Percentiles rank a stretch among this genome's conserved stretches.
Evolutionary conservation across 1,284 basidiomycete genomes (phyloP).

Genomic region (Boletellus deceptivus): DNA sequence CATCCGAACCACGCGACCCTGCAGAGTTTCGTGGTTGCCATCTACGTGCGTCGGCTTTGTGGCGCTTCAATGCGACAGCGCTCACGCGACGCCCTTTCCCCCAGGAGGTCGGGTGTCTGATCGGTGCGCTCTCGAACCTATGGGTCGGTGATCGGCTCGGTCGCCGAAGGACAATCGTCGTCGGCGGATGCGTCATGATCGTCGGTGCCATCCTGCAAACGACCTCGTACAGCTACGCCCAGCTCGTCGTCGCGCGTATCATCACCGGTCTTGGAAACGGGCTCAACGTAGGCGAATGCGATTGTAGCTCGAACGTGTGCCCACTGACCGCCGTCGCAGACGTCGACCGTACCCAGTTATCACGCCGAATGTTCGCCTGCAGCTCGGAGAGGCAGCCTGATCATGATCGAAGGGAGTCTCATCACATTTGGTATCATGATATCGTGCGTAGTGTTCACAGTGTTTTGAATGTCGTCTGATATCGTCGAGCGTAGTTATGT

Average conservation of each 20-base stretch:
- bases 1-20: conserved; percentile 32
- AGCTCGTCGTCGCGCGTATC: conserved; percentile 51
- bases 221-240: conserved; percentile 44
- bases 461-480: conserved; percentile 6
- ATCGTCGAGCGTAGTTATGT: conserved; percentile 23
- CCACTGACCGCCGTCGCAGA: conserved; percentile 35
- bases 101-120: conserved; percentile 35
- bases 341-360: conserved; percentile 60
- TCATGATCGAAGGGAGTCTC: conserved; percentile 67
- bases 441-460: conserved; percentile 44
- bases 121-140: conserved; percentile 49
- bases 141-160: conserved; percentile 48
- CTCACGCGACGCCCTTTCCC: neutral
- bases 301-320: neutral
- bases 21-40: conserved; percentile 33
- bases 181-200: conserved; percentile 52
- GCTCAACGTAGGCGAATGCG: conserved; percentile 46
- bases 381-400: conserved; percentile 58
- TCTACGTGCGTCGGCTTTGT: conserved; percentile 22
- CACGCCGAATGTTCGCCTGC: conserved; percentile 68
- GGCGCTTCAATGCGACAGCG: neutral
- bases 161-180: conserved; percentile 47
- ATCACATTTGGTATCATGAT: conserved; percentile 73
- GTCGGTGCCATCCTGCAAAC: conserved; percentile 52
- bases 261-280: conserved; percentile 64